Conservation (phyloP, 2,329 filamentous ascomycete genomes). For the Alternaria sp. region DNA sequence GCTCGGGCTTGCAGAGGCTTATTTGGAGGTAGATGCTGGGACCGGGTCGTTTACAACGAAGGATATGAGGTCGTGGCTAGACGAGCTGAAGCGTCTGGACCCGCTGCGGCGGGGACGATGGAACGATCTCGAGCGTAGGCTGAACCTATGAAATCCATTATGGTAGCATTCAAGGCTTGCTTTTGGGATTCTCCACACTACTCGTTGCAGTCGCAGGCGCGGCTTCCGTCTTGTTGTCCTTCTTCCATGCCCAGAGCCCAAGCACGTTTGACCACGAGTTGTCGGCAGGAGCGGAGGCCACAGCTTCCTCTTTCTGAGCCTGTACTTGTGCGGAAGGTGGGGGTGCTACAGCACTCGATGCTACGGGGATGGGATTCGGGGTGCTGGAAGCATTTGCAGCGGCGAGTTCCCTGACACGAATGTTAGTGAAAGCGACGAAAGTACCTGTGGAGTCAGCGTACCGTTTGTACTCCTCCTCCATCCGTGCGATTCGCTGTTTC, state of each 20-base stretch:
- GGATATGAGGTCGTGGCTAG: slow-evolving; percentile 62
- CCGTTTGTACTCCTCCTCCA: slow-evolving; percentile 44
- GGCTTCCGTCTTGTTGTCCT: slow-evolving; percentile 50
- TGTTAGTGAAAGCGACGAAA: slow-evolving; percentile 17
- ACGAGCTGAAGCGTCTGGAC: slow-evolving; percentile 72
- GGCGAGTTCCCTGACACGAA: slow-evolving; percentile 29
- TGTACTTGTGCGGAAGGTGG: slow-evolving; percentile 15
- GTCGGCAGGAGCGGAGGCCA: slow-evolving; percentile 8
- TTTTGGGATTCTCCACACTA: slow-evolving; percentile 64
- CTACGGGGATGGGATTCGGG: slow-evolving; percentile 19
- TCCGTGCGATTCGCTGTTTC: slow-evolving; percentile 36
- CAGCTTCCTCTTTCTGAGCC: slow-evolving; percentile 13
- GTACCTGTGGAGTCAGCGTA: slow-evolving; percentile 11
- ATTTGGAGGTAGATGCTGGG: slow-evolving; percentile 56
- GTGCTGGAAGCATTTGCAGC: slow-evolving; percentile 26
- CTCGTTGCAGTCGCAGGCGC: slow-evolving; percentile 62
- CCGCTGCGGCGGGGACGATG: slow-evolving; percentile 77
- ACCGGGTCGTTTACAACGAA: slow-evolving; percentile 50
- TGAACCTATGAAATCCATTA: slow-evolving; percentile 45
- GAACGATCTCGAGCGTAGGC: slow-evolving; percentile 67
- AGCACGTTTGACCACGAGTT: slow-evolving; percentile 38
- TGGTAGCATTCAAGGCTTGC: slow-evolving; percentile 58
- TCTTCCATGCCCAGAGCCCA: slow-evolving; percentile 44
- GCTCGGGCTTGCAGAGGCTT: slow-evolving; percentile 74
- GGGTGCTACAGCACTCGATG: slow-evolving; percentile 17